Evolutionary conservation across 352 stramenopile species (phyloP).

Genomic region (Phytophthora uliginosa): DNA sequence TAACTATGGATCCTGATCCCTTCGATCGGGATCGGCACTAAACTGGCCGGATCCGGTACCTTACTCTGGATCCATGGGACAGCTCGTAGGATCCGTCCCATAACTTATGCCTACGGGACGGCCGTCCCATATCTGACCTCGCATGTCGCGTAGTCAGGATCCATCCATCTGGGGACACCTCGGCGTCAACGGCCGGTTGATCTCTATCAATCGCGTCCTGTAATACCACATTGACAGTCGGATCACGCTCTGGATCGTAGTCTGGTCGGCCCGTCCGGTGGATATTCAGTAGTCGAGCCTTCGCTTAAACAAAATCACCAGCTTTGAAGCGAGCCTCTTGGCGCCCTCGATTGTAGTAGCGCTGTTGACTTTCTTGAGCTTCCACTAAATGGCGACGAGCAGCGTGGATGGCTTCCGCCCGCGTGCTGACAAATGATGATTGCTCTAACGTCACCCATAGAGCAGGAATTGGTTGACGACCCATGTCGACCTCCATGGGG

Average conservation of each 20-base stretch:
- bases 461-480: background rate
- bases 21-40: too few relatives aligned
- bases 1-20: too few relatives aligned
- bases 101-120: too few relatives aligned
- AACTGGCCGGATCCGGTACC: too few relatives aligned
- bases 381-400: background rate
- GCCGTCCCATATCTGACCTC: too few relatives aligned
- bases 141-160: too few relatives aligned
- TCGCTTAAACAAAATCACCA: background rate
- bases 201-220: too few relatives aligned
- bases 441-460: background rate
- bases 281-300: background rate
- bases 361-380: background rate
- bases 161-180: too few relatives aligned
- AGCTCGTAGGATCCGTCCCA: too few relatives aligned
- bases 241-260: background rate
- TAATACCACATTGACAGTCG: too few relatives aligned
- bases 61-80: too few relatives aligned
- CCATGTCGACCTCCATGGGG: slow-evolving; percentile 6
- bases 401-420: background rate
- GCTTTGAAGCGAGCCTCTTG: background rate
- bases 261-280: background rate
- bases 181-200: too few relatives aligned
- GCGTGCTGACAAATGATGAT: background rate
- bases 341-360: background rate